phyloP scores from a whole-genome alignment of 2,329 filamentous ascomycete species.

The Phaeoacremonium minimum region DNA sequence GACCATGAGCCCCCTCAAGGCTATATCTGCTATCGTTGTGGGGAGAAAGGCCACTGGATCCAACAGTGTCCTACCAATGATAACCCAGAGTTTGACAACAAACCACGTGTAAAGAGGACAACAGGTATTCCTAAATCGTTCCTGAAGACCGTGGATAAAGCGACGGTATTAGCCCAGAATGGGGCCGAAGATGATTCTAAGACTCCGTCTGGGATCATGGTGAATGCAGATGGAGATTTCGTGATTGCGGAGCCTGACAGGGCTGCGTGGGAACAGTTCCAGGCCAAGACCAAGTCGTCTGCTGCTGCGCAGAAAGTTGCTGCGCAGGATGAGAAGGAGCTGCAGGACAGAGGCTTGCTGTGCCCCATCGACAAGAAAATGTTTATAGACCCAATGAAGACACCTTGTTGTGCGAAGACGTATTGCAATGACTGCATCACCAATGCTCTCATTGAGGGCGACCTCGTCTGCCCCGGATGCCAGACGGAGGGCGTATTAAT shows the following conservation, averaged over 20 bases:
- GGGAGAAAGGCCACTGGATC: conserved; percentile 99
- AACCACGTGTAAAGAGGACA: conserved; percentile 89
- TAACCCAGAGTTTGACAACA: conserved; percentile 91
- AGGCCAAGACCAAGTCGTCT: conserved; percentile 86
- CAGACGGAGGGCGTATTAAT: conserved; percentile 86
- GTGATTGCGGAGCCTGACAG: conserved; percentile 95
- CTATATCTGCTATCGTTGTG: conserved; percentile 94
- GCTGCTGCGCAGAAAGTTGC: conserved; percentile 77
- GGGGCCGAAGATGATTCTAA: conserved; percentile 75
- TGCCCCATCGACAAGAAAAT: conserved; percentile 96
- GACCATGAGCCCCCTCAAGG: conserved; percentile 90
- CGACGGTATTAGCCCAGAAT: conserved; percentile 67
- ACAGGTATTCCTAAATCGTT: conserved; percentile 96
- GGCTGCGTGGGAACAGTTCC: conserved; percentile 93
- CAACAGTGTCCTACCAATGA: conserved; percentile 98
- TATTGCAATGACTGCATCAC: conserved; percentile 99
- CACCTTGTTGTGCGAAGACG: conserved; percentile 95
- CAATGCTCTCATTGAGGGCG: conserved; percentile 96
- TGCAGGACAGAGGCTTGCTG: conserved; percentile 83
- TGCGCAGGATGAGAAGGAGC: conserved; percentile 75
- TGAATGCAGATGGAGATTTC: conserved; percentile 95
- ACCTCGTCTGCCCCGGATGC: conserved; percentile 93
- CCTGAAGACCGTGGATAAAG: conserved; percentile 92
- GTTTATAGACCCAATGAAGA: conserved; percentile 98
- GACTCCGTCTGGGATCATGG: conserved; percentile 86